These are phyloP conservation scores for Russula abietina DNA, from an alignment of 768 basidiomycete species.

Conservation along the genomic window DNA sequence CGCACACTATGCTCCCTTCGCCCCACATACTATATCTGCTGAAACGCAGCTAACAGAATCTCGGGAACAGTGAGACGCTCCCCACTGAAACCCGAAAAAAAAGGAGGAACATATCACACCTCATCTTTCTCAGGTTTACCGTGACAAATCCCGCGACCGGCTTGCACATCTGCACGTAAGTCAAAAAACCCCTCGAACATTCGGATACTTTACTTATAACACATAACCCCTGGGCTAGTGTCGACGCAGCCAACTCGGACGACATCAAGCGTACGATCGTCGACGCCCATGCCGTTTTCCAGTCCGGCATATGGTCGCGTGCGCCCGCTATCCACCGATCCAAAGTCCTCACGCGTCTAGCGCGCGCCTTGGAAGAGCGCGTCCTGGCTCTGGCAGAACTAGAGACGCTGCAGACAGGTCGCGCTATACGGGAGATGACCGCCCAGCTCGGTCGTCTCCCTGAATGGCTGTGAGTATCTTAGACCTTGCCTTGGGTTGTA, in stretches of 20 bases:
- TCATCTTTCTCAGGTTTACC: constrained; percentile 36
- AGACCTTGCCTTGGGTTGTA: no score
- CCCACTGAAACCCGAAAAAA: background rate
- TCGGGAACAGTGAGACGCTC: constrained; percentile 9
- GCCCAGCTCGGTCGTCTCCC: constrained; percentile 71
- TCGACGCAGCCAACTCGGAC: constrained; percentile 45
- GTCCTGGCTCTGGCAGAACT: constrained; percentile 54
- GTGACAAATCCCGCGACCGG: constrained; percentile 69
- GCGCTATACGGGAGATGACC: constrained; percentile 79
- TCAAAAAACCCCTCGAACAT: background rate
- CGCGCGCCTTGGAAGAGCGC: constrained; percentile 51
- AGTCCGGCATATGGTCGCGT: constrained; percentile 69
- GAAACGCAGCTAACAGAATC: background rate
- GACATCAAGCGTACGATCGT: constrained; percentile 49
- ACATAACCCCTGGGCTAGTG: constrained; percentile 37
- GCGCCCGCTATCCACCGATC: constrained; percentile 55
- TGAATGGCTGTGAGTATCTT: constrained; percentile 72
- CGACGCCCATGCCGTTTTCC: constrained; percentile 52
- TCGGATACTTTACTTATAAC: no score
- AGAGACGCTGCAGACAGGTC: constrained; percentile 73
- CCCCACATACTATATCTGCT: constrained; percentile 2
- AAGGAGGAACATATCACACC: background rate
- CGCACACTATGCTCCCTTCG: constrained; percentile 15
- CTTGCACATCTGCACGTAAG: constrained; percentile 49
- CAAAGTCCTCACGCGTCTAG: constrained; percentile 56